Evolutionary conservation across 2,329 filamentous ascomycete species (phyloP), one percentile per base, ranked within the genome.

Genomic region (Fusarium secorum): DNA sequence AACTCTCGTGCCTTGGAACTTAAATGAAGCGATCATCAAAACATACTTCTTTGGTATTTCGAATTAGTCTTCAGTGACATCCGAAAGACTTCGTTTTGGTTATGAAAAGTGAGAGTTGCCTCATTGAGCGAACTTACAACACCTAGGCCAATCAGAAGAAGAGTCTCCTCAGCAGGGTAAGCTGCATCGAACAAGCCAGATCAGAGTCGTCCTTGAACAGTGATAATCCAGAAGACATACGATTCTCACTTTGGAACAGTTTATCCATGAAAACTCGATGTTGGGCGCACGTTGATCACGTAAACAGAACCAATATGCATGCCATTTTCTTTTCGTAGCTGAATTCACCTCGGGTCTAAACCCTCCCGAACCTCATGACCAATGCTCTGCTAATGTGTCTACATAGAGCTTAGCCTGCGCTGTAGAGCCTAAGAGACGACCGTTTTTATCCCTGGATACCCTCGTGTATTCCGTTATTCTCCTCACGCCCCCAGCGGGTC

Each of bases 91-190:
- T 38, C 10, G 14, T 51, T 24, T 15, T 26, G 18, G 13, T n/a
- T 22, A 22, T 41, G 11, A 24, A 32, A 54, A 15, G 30, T 35
- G 24, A 30, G 33, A 41, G 33, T 71, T 73, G 36, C 71, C 67
- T 48, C 13, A 66, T 73, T 71, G 35, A 71, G 71, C 56, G 39
- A 33, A 24, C 35, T 44, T 42, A 17, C 18, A 42, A 18, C 11
- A n/a, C 18, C 35, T 26, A 33, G 53, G 13, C 71, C 70, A 73
- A 73, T 73, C 55, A 69, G 62, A 44, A 22, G 5, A 22, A 41
- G 46, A n/a, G 17, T 11, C 10, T 11, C 15, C 28, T 26, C 28
- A 17, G 20, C 28, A 30, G 51, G 38, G 49, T 56, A 56, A 56
- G 57, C 38, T 42, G 15, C 13, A 24, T 24, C 20, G 24, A 36